Evolutionary conservation across 345 rosid species (phyloP).

Genomic region (Eucalyptus guilfoylei): DNA sequence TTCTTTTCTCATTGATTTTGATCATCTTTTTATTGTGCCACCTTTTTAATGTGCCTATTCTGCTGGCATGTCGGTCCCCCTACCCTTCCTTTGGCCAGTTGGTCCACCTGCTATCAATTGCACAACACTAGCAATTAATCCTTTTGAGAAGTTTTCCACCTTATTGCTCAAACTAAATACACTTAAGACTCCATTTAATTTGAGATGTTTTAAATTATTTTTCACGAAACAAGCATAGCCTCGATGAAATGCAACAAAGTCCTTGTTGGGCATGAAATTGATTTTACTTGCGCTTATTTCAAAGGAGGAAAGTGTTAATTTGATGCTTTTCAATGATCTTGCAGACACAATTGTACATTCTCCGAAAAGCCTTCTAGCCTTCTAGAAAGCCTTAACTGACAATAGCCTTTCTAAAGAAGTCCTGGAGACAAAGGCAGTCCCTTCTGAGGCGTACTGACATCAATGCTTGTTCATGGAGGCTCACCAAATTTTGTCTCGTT

Average conservation of each 20-base stretch:
- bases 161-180: neutral
- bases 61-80: neutral
- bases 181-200: neutral
- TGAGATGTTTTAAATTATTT: accelerated
- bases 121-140: neutral
- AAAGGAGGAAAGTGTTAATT: neutral
- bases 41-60: neutral
- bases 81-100: neutral
- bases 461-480: neutral
- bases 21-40: neutral
- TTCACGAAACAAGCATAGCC: accelerated
- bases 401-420: neutral
- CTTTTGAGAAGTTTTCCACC: neutral
- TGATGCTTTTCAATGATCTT: neutral
- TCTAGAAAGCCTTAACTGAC: neutral
- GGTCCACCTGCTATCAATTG: neutral
- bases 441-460: neutral
- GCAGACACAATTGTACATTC: neutral
- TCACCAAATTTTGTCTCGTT: neutral
- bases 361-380: neutral
- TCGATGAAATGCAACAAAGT: neutral
- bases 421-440: neutral
- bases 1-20: neutral
- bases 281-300: neutral
- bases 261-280: neutral